A percentile compares a stretch with the other conserved stretches of the same genome.
Evolutionary conservation across 257 asterid genomes (phyloP).

Genomic region (Solanum paucissectum): DNA sequence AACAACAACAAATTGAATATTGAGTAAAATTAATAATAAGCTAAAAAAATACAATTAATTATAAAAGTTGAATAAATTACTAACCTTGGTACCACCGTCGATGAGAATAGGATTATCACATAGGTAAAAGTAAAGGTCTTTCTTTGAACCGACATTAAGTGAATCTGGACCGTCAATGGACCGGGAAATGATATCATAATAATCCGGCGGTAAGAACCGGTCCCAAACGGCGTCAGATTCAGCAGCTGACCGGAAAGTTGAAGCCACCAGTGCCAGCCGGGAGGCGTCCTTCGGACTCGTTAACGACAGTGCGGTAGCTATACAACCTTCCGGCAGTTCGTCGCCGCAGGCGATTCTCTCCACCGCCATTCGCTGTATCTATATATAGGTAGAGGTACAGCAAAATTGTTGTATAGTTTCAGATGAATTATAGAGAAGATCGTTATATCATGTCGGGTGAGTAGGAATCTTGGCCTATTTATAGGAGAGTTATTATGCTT

Average conservation of each 20-base stretch:
- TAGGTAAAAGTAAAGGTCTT: conserved; percentile 51
- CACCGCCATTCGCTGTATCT: conserved; percentile 22
- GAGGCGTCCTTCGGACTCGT: conserved; percentile 74
- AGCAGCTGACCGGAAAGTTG: conserved; percentile 61
- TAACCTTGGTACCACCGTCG: conserved; percentile 61
- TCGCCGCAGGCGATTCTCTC: conserved; percentile 9
- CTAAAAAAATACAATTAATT: neutral
- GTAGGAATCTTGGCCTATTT: neutral
- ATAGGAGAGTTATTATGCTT: neutral
- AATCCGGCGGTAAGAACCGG: conserved; percentile 65
- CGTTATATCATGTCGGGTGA: neutral
- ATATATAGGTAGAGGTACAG: neutral
- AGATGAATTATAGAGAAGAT: neutral
- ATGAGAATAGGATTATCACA: conserved; percentile 54
- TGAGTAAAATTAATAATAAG: neutral
- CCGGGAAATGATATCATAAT: conserved; percentile 36
- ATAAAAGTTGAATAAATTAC: neutral
- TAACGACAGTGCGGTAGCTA: conserved; percentile 52
- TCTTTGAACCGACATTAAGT: conserved; percentile 28
- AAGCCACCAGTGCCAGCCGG: conserved; percentile 45
- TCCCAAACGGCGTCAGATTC: conserved; percentile 75
- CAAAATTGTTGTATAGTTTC: neutral
- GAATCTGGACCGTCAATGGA: conserved; percentile 24
- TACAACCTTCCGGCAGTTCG: conserved; percentile 67
- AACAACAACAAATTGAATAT: neutral